Percentiles rank a stretch among this genome's conserved stretches.
Conservation (phyloP, 2,329 filamentous ascomycete genomes). For the Talaromyces funiculosus region DNA sequence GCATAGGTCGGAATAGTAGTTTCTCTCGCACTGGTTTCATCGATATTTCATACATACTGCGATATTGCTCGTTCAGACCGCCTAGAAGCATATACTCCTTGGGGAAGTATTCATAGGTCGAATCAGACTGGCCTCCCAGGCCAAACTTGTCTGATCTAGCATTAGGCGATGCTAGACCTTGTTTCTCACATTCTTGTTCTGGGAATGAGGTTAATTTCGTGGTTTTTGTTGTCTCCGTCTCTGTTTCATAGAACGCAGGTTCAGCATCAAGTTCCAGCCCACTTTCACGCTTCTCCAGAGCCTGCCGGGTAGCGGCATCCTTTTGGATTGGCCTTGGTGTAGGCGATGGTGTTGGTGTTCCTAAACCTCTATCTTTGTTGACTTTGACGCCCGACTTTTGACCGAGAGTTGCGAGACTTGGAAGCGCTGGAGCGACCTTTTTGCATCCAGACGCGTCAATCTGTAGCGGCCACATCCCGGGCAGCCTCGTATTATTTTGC, state of each 20-base stretch:
- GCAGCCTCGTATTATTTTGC: constrained; percentile 64
- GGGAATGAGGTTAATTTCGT: constrained; percentile 5
- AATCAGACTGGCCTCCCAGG: constrained; percentile 43
- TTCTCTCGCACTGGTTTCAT: constrained; percentile 36
- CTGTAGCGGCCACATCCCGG: constrained; percentile 73
- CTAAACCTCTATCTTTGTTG: neutral
- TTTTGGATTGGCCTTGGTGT: neutral
- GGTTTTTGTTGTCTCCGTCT: constrained; percentile 6
- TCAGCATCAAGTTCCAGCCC: constrained; percentile 24
- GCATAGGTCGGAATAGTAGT: constrained; percentile 43
- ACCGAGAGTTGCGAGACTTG: constrained; percentile 15
- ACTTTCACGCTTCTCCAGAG: constrained; percentile 21
- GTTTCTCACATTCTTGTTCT: constrained; percentile 31
- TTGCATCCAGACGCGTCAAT: constrained; percentile 79
- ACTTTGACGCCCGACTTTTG: constrained; percentile 17
- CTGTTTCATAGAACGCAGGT: constrained; percentile 22
- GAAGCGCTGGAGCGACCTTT: constrained; percentile 6
- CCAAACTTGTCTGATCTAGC: constrained; percentile 34
- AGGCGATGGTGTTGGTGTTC: neutral
- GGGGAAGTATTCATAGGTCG: constrained; percentile 48
- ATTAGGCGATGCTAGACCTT: constrained; percentile 35
- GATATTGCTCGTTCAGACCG: constrained; percentile 39
- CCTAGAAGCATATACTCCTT: constrained; percentile 46
- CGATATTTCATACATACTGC: constrained; percentile 39
- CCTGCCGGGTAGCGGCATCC: constrained; percentile 9